Conservation (phyloP, 306 rosid species). For the Mimosa bimucronata region DNA sequence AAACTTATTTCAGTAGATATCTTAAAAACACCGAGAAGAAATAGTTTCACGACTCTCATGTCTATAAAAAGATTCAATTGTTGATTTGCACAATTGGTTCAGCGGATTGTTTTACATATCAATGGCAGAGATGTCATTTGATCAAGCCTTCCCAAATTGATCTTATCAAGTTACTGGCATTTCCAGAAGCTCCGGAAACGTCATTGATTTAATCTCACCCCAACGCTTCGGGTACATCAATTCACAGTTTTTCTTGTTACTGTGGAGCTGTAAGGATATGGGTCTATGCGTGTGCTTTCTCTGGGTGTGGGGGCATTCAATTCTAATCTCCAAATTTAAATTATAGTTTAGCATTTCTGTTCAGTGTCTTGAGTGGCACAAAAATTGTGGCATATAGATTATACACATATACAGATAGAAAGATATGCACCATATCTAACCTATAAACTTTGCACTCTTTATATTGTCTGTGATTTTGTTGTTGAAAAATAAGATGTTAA, state of each 20-base stretch:
- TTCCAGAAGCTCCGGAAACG: slow-evolving; percentile 16
- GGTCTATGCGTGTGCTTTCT: neutral
- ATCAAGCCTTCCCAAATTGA: slow-evolving; percentile 24
- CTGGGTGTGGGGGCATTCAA: neutral
- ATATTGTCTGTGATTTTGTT: neutral
- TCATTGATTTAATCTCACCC: neutral
- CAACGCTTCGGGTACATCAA: slow-evolving; percentile 42
- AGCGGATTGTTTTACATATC: too few relatives aligned
- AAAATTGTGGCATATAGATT: neutral
- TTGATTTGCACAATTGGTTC: too few relatives aligned
- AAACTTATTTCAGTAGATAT: neutral
- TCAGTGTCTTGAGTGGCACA: neutral
- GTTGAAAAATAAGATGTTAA: neutral
- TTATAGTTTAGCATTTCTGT: neutral
- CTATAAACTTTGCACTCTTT: neutral
- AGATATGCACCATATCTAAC: neutral
- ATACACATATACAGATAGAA: neutral
- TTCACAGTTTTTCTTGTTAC: neutral
- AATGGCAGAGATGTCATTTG: slow-evolving; percentile 42
- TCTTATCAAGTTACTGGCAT: neutral
- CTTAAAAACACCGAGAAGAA: neutral
- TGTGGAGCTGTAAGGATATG: neutral
- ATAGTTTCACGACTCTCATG: neutral
- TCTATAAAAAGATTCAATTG: too few relatives aligned
- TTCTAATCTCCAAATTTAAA: neutral